Conservation (phyloP, 306 rosid genomes). For the Dalbergia oliveri region DNA sequence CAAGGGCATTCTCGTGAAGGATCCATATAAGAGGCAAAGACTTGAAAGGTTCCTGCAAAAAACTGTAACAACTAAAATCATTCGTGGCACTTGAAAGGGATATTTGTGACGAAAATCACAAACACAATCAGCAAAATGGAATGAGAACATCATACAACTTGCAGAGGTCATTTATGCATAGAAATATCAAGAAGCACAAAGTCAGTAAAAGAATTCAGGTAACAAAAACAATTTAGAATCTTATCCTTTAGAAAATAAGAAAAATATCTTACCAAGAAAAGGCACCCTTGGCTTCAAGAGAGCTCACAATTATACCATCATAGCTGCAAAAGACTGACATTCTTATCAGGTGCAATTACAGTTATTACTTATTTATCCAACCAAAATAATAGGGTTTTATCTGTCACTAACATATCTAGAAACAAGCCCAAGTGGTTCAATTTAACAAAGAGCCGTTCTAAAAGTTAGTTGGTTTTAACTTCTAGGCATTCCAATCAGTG, state of each 20-base stretch:
- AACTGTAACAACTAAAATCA: constrained; percentile 82
- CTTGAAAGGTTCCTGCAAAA: constrained; percentile 97
- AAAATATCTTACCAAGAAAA: constrained; percentile 83
- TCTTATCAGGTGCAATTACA: constrained; percentile 45
- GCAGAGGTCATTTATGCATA: neutral
- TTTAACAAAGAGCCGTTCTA: neutral
- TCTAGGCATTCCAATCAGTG: constrained; percentile 29
- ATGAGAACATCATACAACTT: constrained; percentile 18
- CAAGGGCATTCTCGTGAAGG: constrained; percentile 80
- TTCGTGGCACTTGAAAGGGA: constrained; percentile 54
- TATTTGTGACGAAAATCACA: constrained; percentile 13
- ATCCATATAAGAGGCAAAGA: constrained; percentile 90
- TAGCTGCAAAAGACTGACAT: constrained; percentile 66
- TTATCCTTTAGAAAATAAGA: constrained; percentile 23
- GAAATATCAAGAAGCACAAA: constrained; percentile 9
- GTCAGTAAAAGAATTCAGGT: constrained; percentile 38
- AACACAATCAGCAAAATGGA: constrained; percentile 18
- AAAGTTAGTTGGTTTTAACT: constrained; percentile 2
- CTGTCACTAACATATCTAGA: constrained; percentile 8
- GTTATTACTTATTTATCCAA: constrained; percentile 34
- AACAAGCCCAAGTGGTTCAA: neutral
- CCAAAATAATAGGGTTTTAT: constrained; percentile 25
- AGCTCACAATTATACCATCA: constrained; percentile 83
- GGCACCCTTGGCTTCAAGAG: constrained; percentile 74
- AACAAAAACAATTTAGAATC: constrained; percentile 32